Evolutionary conservation across 228 moss, liverwort and hornwort species (phyloP), one percentile per base, ranked within the genome.

Genomic region (Sphagnum magellanicum): DNA sequence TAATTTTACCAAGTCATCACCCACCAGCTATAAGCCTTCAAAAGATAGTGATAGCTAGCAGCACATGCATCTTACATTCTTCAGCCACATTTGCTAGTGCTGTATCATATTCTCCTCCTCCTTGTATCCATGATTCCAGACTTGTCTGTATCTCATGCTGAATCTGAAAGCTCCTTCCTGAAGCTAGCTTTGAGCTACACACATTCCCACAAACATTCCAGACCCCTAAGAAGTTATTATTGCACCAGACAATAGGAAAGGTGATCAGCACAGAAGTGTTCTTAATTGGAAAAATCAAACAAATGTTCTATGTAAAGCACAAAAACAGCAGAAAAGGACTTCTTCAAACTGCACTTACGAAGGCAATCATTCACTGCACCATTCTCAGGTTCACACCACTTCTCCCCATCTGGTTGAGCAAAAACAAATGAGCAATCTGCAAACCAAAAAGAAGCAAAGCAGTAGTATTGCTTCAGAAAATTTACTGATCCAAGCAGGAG

Each of bases 141-240:
- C 55, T 73, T 59, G 70, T 79, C 73, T 72, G 52, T 72, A 52
- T 68, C 65, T 73, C 76, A 60, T 76, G 66, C 72, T 67, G 73
- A 79, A 79, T 64, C 74, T 72, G 67, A 79, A 74, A 74, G 68
- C 75, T 59, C 71, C 69, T 69, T 79, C 69, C 68, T 71, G 50
- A 79, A 74, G 67, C 82, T 82, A 86, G 86, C 86, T 86, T 75
- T 77, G 81, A 75, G 82, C 82, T 82, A 86, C 71, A 82, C 50
- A 71, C 61, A 69, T 66, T 65, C 70, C 82, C 79, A 86, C 71
- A 82, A 48, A 71, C 61, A 69, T 66, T 65, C 70, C 58, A 64
- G 49, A 49, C 68, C 46, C 14, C 47, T n/a, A 4, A 15, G 5
- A 66, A 14, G 17, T 50, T 50, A 52, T 5, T 4, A 6, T 12